These are phyloP conservation scores for Westerdykella sp. DNA, from an alignment of 2,329 filamentous ascomycete genomes.

Conservation along the genomic window DNA sequence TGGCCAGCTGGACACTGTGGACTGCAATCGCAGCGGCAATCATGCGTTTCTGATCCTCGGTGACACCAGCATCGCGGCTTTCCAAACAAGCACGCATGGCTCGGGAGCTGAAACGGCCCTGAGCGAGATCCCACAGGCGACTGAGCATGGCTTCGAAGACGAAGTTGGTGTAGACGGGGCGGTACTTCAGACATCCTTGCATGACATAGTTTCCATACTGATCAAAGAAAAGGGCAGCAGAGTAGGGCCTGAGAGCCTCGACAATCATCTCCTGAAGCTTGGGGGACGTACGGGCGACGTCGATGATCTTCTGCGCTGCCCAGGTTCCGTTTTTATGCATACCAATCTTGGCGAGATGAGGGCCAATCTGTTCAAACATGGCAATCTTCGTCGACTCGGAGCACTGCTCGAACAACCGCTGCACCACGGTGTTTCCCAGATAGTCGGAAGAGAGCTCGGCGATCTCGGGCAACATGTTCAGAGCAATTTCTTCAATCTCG, in stretches of 20 bases:
- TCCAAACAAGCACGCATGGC: constrained; percentile 96
- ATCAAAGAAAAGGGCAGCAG: constrained; percentile 86
- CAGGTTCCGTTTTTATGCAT: constrained; percentile 99
- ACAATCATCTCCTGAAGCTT: constrained; percentile 79
- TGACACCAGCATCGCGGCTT: constrained; percentile 71
- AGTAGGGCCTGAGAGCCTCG: constrained; percentile 76
- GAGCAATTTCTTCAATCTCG: constrained; percentile 88
- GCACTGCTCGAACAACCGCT: constrained; percentile 96
- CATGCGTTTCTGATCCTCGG: constrained; percentile 92
- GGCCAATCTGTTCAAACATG: constrained; percentile 82
- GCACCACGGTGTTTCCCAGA: constrained; percentile 96
- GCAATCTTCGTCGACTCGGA: constrained; percentile 83
- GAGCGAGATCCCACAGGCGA: constrained; percentile 86
- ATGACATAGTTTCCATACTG: constrained; percentile 98
- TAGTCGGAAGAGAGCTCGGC: constrained; percentile 94
- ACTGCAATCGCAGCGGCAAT: constrained; percentile 91
- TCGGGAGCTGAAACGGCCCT: constrained; percentile 88
- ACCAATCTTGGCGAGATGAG: constrained; percentile 91
- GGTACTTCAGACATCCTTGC: constrained; percentile 92
- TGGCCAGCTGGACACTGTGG: constrained; percentile 92
- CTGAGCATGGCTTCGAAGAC: constrained; percentile 97
- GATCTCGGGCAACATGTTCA: constrained; percentile 94
- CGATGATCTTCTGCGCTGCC: constrained; percentile 99
- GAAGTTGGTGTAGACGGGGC: constrained; percentile 82
- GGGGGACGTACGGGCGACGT: constrained; percentile 76